Base-by-base conservation (phyloP, 75 land plant genomes). In the Gnetum montanum region DNA sequence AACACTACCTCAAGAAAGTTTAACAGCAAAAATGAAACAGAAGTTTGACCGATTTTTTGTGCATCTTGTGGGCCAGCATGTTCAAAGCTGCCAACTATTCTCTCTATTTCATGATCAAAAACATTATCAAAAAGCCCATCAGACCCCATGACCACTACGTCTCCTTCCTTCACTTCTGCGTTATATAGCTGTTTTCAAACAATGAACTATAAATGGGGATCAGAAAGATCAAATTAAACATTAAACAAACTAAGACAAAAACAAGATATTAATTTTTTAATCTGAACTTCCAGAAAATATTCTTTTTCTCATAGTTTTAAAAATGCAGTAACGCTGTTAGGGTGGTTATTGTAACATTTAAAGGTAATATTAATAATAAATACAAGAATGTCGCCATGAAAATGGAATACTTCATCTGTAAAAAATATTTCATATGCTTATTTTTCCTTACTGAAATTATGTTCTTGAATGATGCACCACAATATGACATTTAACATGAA, bases 81-180 rank as follows among this genome's bases (percentile, higher is more conserved):
- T 31, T 51, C 46, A 61, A 66, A 66, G 25, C 57, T 30, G 38
- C 65, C 55, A 7, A 78, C 41, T 2, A 65, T 45, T 33, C 80
- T 63, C 24, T 77, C 73, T 56, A 94, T 89, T 60, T 94, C 98
- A 34, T 68, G 70, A 47, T 94, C 96, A 69, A 71, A 94, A 35
- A 94, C 72, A 70, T 94, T 94, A 37, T 94, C 98, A 67, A 89
- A 94, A 4, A 94, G 87, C 12, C 98, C 98, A 70, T 94, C 98
- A 49, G 98, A 94, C 13, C 96, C 98, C 90, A 89, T 78, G 3
- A 94, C 80, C 43, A 89, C 60, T 27, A 63, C 70, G 59, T 94
- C 98, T 50, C 86, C 82, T 29, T 79, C 85, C 62, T 58, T 31
- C 6, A 94, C 40, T 26, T 89, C 70, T 8, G 74, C 61, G 61